phyloP scores from a whole-genome alignment of 129 eudicot species.

The Pseudognaphalium luteoalbum region DNA sequence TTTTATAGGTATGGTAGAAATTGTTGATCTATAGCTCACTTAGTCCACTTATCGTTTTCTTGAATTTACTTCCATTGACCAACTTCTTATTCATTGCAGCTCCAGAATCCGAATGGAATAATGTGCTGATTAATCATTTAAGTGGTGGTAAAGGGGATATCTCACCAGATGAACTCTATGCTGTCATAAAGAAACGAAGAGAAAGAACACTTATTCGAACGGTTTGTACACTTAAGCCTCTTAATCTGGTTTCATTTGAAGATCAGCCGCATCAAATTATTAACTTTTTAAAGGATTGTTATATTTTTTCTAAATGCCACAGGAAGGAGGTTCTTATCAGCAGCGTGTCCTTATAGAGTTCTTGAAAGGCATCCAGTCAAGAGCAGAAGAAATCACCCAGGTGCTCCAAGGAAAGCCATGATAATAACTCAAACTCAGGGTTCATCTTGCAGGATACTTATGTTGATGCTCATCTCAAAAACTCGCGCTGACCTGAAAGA shows the following conservation, averaged over 20 bases:
- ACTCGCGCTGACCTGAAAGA: background rate
- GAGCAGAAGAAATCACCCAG: constrained; percentile 61
- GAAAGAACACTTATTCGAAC: constrained; percentile 88
- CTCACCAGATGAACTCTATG: constrained; percentile 63
- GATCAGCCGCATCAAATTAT: background rate
- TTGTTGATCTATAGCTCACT: background rate
- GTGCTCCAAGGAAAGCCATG: constrained; percentile 57
- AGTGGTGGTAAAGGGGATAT: constrained; percentile 71
- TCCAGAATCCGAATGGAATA: constrained; percentile 85
- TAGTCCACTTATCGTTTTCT: background rate
- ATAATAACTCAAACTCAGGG: constrained; percentile 1
- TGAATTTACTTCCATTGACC: background rate
- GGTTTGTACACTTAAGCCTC: constrained; percentile 38
- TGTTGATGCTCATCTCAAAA: background rate
- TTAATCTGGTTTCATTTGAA: constrained; percentile 9
- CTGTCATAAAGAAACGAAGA: constrained; percentile 83
- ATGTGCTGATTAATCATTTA: constrained; percentile 60
- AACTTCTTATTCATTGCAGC: constrained; percentile 44
- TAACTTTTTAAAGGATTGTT: background rate
- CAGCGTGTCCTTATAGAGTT: constrained; percentile 83
- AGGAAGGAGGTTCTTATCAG: constrained; percentile 97
- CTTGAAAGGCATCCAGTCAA: constrained; percentile 78
- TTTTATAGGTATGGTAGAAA: background rate
- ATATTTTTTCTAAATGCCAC: constrained; percentile 20
- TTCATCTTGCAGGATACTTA: background rate